Evolutionary conservation across 306 rosid genomes (phyloP), one percentile per base, ranked within the genome.

Genomic region (Begonia loranthoides): DNA sequence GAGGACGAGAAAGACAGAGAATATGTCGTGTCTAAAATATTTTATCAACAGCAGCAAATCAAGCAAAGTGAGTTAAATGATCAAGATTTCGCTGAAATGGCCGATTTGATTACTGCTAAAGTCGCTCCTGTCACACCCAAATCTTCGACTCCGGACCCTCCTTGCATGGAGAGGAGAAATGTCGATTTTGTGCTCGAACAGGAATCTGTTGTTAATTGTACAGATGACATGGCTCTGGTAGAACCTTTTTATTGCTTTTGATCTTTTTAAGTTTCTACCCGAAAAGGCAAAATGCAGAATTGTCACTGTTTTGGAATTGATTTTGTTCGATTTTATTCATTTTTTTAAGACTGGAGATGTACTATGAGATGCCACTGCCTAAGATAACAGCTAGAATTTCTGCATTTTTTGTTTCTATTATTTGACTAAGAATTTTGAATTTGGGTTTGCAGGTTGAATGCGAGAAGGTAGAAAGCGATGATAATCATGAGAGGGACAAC

Each of bases 1-100:
- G 87, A 87, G 62, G 94, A 80, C 60, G 96, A 87, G 71, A 72
- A 76, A 56, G 83, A 78, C 21, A 79, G 83, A 2, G 87, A 80
- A 47, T 81, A 72, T 59, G 81, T 83, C 16, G 64, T 87, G 44
- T 87, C 96, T 0, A 83, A 81, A 65, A 77, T 87, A 51, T 76
- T 55, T 74, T 87, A 78, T 62, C 94, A 82, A 70, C 80, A 74
- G 72, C 79, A 74, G 57, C 82, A 62, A 66, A 65, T 61, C 50
- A 87, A 54, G 72, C 67, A 58, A 48, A 64, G 68, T 44, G 90
- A 80, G 46, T 73, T 71, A 59, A 71, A 52, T 14, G 79, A 76
- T 52, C 73, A 57, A 48, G 82, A 78, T 62, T 50, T 75, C 55
- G 60, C 85, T 74, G 81, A 78, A 72, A 55, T 28, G 34, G 44